A percentile compares a stretch with the other conserved stretches of the same genome.
phyloP scores from a whole-genome alignment of 176 grass and related monocot genomes.

The Zea luxurians region DNA sequence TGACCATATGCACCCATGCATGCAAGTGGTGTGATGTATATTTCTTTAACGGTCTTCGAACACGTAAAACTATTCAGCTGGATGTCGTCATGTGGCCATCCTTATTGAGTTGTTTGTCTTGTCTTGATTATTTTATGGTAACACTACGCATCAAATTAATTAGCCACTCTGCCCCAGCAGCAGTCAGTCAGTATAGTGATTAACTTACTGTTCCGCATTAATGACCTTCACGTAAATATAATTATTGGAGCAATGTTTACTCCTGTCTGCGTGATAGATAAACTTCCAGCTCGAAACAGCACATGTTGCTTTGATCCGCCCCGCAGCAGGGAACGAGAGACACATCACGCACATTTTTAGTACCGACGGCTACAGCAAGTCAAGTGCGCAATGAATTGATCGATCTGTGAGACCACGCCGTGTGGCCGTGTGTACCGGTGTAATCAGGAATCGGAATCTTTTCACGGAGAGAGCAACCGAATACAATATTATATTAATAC shows the following conservation, averaged over 20 bases:
- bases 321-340: conserved; percentile 15
- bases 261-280: background rate
- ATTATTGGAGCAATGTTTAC: conserved; percentile 8
- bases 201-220: background rate
- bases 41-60: conserved; percentile 26
- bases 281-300: background rate
- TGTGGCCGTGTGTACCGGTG: background rate
- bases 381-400: conserved; percentile 13
- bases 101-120: conserved; percentile 40
- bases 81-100: conserved; percentile 29
- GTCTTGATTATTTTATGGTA: conserved; percentile 10
- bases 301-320: conserved; percentile 19
- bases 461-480: conserved; percentile 14
- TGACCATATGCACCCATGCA: background rate
- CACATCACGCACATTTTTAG: conserved; percentile 33
- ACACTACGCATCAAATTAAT: background rate
- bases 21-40: conserved; percentile 44
- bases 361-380: conserved; percentile 24
- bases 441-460: conserved; percentile 37
- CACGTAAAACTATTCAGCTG: conserved; percentile 32
- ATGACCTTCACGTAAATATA: background rate
- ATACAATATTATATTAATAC: no score
- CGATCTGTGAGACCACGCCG: background rate
- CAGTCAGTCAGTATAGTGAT: background rate
- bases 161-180: background rate